Base-by-base conservation (phyloP, 345 rosid species). In the Dipteronia dyeriana region DNA sequence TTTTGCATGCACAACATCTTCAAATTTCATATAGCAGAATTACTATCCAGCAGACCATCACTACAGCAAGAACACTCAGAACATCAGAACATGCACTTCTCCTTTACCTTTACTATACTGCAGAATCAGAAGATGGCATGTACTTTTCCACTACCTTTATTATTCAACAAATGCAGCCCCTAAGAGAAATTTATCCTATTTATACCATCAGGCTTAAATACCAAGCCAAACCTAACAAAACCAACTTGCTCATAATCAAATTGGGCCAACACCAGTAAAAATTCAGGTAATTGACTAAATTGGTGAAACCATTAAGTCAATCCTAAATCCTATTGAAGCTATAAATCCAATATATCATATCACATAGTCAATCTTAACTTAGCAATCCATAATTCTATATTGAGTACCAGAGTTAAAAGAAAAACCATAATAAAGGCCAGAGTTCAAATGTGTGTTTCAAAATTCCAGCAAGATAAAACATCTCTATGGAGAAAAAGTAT, bases 1-100 rank as follows among this genome's bases (percentile, higher is more conserved):
- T 74, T 5, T 59, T 34, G 31, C 16, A 57, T 14, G 67, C 45
- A 71, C 26, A 64, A 51, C 70, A 68, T 63, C 62, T 47, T 47
- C 70, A 47, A 74, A 63, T 13, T 74, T 47, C 29, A 22, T 62
- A 63, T 0, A 49, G 59, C 41, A 49, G 29, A 75, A 47, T 64
- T 26, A 59, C n/a, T 29, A 62, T 57, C 41, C 12, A 9, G n/a
- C 16, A 9, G 34, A 31, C 34, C 38, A 41, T 41, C 45, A 41
- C 45, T 10, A 49, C 11, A 51, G 14, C 9, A 0, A 17, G 10
- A 41, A 17, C 47, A 62, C 26, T 61, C 31, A 10, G 51, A 39
- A 60, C 38, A 60, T 20, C 19, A 60, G n/a, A 31, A 5, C 56
- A 29, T 17, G 26, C 10, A 47, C 49, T 61, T 73, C 23, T 64